These are phyloP conservation scores for Linnemannia zychae DNA, from an alignment of 192 early-diverging fungal species.

Conservation along the genomic window DNA sequence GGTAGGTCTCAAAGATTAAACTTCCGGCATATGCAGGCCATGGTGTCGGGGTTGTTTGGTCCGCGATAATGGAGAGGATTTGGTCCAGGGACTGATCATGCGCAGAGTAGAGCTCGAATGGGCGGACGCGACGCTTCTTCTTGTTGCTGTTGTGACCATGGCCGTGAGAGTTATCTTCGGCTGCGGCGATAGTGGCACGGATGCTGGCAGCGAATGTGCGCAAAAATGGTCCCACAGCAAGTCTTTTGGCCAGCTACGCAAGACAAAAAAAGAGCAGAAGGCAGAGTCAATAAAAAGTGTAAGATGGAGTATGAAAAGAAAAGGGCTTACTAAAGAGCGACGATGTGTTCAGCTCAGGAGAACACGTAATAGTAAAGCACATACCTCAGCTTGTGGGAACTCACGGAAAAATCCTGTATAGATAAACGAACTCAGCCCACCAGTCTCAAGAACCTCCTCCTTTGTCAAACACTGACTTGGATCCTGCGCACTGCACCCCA, in stretches of 20 bases:
- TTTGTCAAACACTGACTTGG: constrained; percentile 1
- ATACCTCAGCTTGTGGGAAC: constrained; percentile 42
- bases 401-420: constrained; percentile 14
- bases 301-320: too few relatives aligned
- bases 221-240: constrained; percentile 63
- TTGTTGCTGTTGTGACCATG: constrained; percentile 5
- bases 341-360: too few relatives aligned
- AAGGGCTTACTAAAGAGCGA: too few relatives aligned
- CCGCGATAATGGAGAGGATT: constrained; percentile 54
- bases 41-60: constrained; percentile 51
- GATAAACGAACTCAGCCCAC: constrained; percentile 2
- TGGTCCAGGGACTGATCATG: constrained; percentile 64
- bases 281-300: too few relatives aligned
- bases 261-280: too few relatives aligned
- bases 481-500: constrained; percentile 11
- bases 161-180: too few relatives aligned
- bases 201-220: neutral
- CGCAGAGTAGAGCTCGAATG: constrained; percentile 63
- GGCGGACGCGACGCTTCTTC: constrained; percentile 65
- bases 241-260: constrained; percentile 41
- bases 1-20: constrained; percentile 68
- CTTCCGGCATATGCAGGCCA: constrained; percentile 72
- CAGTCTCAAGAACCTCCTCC: neutral
- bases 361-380: too few relatives aligned
- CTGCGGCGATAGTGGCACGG: neutral